Evolutionary conservation across 2,329 filamentous ascomycete genomes (phyloP).

Genomic region (Aureobasidium pullulans): DNA sequence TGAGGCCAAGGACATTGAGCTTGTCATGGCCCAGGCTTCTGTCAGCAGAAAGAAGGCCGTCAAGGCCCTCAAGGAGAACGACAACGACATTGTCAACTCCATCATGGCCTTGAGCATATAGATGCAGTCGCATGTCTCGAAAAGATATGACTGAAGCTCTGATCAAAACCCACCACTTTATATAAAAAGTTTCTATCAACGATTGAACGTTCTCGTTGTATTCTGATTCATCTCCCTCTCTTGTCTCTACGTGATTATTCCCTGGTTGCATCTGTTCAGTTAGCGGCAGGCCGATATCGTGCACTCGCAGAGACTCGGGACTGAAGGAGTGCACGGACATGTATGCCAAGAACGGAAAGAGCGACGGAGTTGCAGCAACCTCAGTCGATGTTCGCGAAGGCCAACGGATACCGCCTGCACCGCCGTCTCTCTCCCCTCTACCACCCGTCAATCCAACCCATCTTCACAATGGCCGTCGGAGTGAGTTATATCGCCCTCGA

Average conservation of each 20-base stretch:
- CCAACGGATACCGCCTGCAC: conserved; percentile 8
- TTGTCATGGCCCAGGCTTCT: conserved; percentile 96
- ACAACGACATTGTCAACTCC: conserved; percentile 99
- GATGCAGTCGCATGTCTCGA: background rate
- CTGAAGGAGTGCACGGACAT: background rate
- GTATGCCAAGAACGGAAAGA: conserved; percentile 5
- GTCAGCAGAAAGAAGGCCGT: conserved; percentile 98
- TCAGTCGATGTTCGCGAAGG: conserved; percentile 9
- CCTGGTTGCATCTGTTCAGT: background rate
- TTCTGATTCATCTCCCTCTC: background rate
- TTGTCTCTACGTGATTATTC: background rate
- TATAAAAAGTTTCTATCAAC: conserved; percentile 10
- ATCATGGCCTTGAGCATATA: conserved; percentile 84
- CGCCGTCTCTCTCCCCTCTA: conserved; percentile 32
- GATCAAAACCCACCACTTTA: conserved; percentile 2
- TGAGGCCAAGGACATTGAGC: conserved; percentile 98
- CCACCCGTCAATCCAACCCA: conserved; percentile 37
- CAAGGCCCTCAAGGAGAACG: conserved; percentile 97
- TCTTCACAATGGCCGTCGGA: conserved; percentile 57
- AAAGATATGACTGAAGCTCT: background rate
- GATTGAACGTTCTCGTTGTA: background rate
- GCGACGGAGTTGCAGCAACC: conserved; percentile 6
- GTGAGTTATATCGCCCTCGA: conserved; percentile 44
- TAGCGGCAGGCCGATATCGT: background rate
- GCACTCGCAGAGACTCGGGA: background rate